phyloP scores from a whole-genome alignment of 495 filamentous ascomycete genomes.

The Terfezia claveryi region DNA sequence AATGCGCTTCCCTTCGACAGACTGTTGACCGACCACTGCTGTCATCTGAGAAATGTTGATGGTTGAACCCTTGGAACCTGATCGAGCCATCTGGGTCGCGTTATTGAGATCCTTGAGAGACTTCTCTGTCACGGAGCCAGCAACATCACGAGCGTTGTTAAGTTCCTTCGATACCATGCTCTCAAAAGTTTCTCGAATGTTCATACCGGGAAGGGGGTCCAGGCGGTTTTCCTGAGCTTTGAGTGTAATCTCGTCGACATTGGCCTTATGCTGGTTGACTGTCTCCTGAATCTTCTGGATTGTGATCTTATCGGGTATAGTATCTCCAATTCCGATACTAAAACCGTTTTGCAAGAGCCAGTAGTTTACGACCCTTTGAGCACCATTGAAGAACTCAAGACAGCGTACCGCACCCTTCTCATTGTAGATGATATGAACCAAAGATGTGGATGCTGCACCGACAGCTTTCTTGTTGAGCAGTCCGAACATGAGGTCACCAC shows the following conservation, averaged over 20 bases:
- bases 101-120: conserved; percentile 91
- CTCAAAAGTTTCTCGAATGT: conserved; percentile 92
- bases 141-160: conserved; percentile 87
- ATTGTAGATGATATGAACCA: conserved; percentile 92
- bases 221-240: conserved; percentile 64
- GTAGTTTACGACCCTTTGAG: conserved; percentile 80
- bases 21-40: conserved; percentile 88
- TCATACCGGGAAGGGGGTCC: conserved; percentile 87
- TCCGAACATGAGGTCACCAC: conserved; percentile 76
- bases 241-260: conserved; percentile 50
- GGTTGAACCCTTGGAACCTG: conserved; percentile 90
- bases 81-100: conserved; percentile 81
- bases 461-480: conserved; percentile 84
- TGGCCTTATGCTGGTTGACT: conserved; percentile 54
- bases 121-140: conserved; percentile 73
- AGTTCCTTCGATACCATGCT: conserved; percentile 80
- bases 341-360: conserved; percentile 97
- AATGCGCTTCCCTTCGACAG: conserved; percentile 95
- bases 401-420: conserved; percentile 68
- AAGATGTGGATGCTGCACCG: conserved; percentile 63
- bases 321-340: conserved; percentile 96
- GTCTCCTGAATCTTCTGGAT: conserved; percentile 62
- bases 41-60: conserved; percentile 99
- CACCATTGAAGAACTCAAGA: conserved; percentile 85
- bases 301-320: conserved; percentile 67